A percentile compares a stretch with the other conserved stretches of the same genome.
phyloP scores from a whole-genome alignment of 257 asterid species.

The Prunella vulgaris region DNA sequence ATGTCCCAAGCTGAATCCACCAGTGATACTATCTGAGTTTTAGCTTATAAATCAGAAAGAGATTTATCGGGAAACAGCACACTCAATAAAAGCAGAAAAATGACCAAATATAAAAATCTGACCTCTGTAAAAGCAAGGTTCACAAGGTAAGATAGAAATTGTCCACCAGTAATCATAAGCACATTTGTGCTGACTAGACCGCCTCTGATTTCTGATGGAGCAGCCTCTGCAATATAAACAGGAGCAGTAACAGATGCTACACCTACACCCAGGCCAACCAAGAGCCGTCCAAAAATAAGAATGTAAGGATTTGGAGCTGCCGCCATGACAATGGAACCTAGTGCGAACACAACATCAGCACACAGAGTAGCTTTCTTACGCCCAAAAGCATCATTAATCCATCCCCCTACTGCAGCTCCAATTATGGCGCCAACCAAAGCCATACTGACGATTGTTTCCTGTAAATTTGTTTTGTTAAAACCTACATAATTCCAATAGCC shows the following conservation, averaged over 20 bases:
- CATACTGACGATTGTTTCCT: constrained; percentile 99
- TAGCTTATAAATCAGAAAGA: constrained; percentile 1
- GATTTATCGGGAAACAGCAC: background rate
- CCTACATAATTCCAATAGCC: background rate
- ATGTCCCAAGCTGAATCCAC: too few species aligned
- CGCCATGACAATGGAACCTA: constrained; percentile 85
- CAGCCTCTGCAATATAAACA: constrained; percentile 87
- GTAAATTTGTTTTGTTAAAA: constrained; percentile 20
- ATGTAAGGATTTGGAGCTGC: constrained; percentile 74
- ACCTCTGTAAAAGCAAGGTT: constrained; percentile 97
- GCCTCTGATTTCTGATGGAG: constrained; percentile 93
- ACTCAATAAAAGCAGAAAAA: constrained; percentile 1
- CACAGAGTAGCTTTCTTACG: constrained; percentile 87
- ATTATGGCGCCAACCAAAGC: constrained; percentile 90
- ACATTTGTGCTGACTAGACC: constrained; percentile 96
- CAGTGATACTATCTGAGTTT: background rate
- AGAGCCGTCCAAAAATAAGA: constrained; percentile 76
- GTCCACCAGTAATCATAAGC: constrained; percentile 98
- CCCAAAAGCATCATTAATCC: constrained; percentile 83
- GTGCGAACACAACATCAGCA: constrained; percentile 77
- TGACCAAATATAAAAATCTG: constrained; percentile 23
- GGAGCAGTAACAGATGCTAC: constrained; percentile 98
- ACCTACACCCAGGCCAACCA: constrained; percentile 88
- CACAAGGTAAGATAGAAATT: constrained; percentile 89
- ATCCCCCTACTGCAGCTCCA: constrained; percentile 91